These are phyloP conservation scores for Fusarium scirpi DNA, from an alignment of 2,329 filamentous ascomycete genomes.

Conservation along the genomic window DNA sequence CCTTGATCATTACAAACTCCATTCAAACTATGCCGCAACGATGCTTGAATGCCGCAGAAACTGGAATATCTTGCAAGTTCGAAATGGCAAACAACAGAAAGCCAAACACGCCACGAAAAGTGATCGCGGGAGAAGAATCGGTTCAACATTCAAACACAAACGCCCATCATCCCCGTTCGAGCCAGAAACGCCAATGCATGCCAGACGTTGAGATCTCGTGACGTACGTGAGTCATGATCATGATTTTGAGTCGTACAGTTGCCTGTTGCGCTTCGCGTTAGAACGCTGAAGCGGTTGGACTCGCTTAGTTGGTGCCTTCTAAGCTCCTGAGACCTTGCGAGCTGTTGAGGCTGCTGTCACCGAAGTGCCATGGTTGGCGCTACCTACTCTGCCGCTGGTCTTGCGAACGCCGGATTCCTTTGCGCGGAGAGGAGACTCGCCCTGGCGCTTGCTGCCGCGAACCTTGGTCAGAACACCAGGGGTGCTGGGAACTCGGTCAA, in stretches of 20 bases:
- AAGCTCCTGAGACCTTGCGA: conserved; percentile 66
- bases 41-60: conserved; percentile 34
- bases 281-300: conserved; percentile 36
- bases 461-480: conserved; percentile 73
- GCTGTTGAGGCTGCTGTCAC: conserved; percentile 58
- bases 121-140: conserved; percentile 38
- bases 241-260: conserved; percentile 50
- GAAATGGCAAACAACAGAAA: conserved; percentile 29
- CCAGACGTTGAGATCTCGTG: conserved; percentile 58
- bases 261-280: conserved; percentile 28
- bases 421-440: conserved; percentile 62
- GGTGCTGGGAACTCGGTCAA: conserved; percentile 66
- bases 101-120: conserved; percentile 26
- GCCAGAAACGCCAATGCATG: conserved; percentile 58
- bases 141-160: conserved; percentile 43
- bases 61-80: conserved; percentile 21
- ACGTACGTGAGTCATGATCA: conserved; percentile 58
- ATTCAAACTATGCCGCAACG: conserved; percentile 28
- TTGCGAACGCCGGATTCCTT: conserved; percentile 71
- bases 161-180: conserved; percentile 40
- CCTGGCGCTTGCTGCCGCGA: conserved; percentile 68
- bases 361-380: conserved; percentile 61
- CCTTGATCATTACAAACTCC: conserved; percentile 29
- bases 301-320: conserved; percentile 44
- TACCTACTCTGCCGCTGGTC: conserved; percentile 74